These are phyloP conservation scores for Arthroderma uncinatum DNA, from an alignment of 2,329 filamentous ascomycete genomes.

Conservation along the genomic window DNA sequence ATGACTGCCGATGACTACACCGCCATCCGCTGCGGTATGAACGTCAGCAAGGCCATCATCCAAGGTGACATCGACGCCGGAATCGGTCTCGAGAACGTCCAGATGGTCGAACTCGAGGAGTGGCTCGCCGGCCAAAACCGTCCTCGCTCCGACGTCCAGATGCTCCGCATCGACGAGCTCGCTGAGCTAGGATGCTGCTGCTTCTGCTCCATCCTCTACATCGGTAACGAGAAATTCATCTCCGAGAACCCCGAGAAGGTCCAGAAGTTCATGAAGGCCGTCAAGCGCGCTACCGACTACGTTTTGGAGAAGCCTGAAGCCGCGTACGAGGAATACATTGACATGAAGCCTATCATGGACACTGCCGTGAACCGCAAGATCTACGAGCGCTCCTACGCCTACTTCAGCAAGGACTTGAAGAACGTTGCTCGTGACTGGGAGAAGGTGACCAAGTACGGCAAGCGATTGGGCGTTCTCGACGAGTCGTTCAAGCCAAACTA, in stretches of 20 bases:
- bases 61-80: conserved; percentile 62
- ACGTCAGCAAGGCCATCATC: conserved; percentile 66
- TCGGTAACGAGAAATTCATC: conserved; percentile 63
- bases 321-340: conserved; percentile 59
- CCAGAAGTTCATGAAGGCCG: conserved; percentile 56
- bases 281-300: conserved; percentile 63
- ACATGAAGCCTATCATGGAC: conserved; percentile 61
- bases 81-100: conserved; percentile 67
- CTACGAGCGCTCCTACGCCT: conserved; percentile 66
- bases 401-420: conserved; percentile 63
- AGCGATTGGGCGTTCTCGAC: conserved; percentile 58
- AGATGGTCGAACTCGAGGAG: conserved; percentile 72
- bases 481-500: conserved; percentile 58
- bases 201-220: conserved; percentile 73
- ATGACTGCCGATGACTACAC: conserved; percentile 64
- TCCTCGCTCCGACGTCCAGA: conserved; percentile 57
- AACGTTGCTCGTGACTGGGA: conserved; percentile 65
- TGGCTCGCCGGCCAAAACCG: conserved; percentile 57
- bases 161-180: conserved; percentile 71
- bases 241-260: conserved; percentile 55
- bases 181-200: conserved; percentile 72
- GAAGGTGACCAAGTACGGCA: conserved; percentile 67
- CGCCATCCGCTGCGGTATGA: conserved; percentile 69
- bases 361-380: conserved; percentile 63
- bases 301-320: conserved; percentile 52